Evolutionary conservation across 495 filamentous ascomycete species (phyloP).

Genomic region (Astrothelium subdiscretum): DNA sequence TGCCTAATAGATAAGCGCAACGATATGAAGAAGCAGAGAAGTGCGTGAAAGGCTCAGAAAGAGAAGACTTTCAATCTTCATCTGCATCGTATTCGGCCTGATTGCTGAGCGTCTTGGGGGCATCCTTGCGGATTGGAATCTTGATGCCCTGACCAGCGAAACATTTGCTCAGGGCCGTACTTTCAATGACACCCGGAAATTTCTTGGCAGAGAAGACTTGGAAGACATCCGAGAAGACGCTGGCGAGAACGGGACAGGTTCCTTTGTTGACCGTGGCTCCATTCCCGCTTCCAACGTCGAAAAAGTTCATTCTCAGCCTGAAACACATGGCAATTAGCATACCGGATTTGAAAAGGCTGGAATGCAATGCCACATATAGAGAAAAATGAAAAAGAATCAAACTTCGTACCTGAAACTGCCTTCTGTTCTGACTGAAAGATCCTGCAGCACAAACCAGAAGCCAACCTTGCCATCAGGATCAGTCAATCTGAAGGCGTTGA

Average conservation of each 20-base stretch:
- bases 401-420: slow-evolving; percentile 68
- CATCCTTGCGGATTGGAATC: slow-evolving; percentile 82
- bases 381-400: not conserved
- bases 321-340: not conserved
- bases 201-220: slow-evolving; percentile 95
- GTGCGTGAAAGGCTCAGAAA: not conserved
- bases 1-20: not conserved
- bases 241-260: slow-evolving; percentile 73
- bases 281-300: slow-evolving; percentile 57
- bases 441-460: slow-evolving; percentile 95
- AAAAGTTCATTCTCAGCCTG: slow-evolving; percentile 67
- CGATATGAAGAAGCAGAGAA: not conserved
- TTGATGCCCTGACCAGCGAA: slow-evolving; percentile 96
- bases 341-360: slow-evolving; percentile 4
- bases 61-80: slow-evolving; percentile 1
- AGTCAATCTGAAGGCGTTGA: slow-evolving; percentile 76
- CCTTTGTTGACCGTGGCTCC: slow-evolving; percentile 53
- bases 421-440: slow-evolving; percentile 88
- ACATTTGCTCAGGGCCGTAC: slow-evolving; percentile 81
- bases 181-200: slow-evolving; percentile 94
- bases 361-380: slow-evolving; percentile 15
- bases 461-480: slow-evolving; percentile 77
- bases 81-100: slow-evolving; percentile 8
- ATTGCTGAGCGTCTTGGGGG: slow-evolving; percentile 3
- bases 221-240: slow-evolving; percentile 79